Base-by-base conservation (phyloP, 352 stramenopile genomes). In the Stephanocyclus meneghinianus region DNA sequence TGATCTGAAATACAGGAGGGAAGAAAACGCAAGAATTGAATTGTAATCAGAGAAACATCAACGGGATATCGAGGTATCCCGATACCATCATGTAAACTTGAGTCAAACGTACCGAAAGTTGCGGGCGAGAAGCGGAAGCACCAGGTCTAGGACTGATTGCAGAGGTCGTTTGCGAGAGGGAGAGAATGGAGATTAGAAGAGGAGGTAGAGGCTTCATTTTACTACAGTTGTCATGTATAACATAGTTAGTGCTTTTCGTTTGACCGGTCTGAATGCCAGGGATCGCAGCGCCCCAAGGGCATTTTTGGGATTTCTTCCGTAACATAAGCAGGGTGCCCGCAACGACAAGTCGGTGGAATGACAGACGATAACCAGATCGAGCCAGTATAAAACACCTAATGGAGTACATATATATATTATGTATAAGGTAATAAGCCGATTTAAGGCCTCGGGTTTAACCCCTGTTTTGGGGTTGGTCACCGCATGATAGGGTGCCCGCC, bases 1-100 rank as follows among this genome's bases (percentile, higher is more conserved):
- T 88, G 65, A 93, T 87, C 87, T 92, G 61, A 55, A 55, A 55
- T 26, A 26, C 21, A 26, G 21, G 6, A 57, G 42, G 66, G 47
- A 51, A 2, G 45, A 40, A 4, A 40, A 8, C 35, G 4, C 3
- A 40, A 8, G 42, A 62, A 13, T n/a, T 21, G 40, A 64, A 26
- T 60, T 35, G 9, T 3, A 60, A 60, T 16, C 9, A 26, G 11
- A 60, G 9, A 26, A 60, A 32, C 26, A 60, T 16, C 4, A 11
- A 35, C 11, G 51, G 32, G 51, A 32, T n/a, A 16, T 32, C 21
- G n/a, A 35, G 11, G 5, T 16, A 35, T 13, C 21, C 16, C 16
- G 11, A 35, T 32, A 4, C 32, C 29, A 32, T 26, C 51, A 5
- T 26, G 21, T 0, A 26, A 26, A 26, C 21, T 26, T 26, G 21